Conservation (phyloP, 305 asterid species). For the Galium porrigens region DNA sequence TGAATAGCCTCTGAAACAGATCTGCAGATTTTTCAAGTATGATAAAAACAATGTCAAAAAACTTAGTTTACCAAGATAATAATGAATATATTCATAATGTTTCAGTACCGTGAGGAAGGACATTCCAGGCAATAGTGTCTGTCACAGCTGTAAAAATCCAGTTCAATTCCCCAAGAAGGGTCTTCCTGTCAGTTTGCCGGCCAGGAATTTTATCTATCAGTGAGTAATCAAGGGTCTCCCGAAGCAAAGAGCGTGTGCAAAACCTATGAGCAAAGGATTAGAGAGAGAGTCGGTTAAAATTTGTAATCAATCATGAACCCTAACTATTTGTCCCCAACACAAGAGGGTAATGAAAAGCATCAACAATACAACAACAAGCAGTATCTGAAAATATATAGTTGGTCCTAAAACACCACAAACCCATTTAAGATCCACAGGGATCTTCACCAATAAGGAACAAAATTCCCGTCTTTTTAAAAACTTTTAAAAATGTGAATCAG, state of each 20-base stretch:
- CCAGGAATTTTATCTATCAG: conserved; percentile 94
- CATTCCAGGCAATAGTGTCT: conserved; percentile 99
- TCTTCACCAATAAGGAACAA: neutral
- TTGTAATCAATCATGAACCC: neutral
- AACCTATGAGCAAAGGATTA: conserved; percentile 44
- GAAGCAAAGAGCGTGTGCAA: conserved; percentile 80
- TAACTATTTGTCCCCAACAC: neutral
- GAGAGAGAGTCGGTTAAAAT: neutral
- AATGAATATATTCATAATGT: conserved; percentile 4
- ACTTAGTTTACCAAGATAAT: neutral
- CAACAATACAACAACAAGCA: neutral
- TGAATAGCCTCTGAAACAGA: conserved; percentile 84
- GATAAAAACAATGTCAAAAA: conserved; percentile 17
- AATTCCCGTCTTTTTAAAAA: neutral
- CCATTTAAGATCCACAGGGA: neutral
- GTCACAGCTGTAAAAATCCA: conserved; percentile 99
- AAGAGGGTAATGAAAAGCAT: neutral
- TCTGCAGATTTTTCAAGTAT: conserved; percentile 35
- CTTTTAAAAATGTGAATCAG: neutral
- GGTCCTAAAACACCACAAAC: neutral
- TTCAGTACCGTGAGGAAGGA: conserved; percentile 84
- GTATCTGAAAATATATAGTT: neutral
- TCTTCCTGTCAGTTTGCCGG: conserved; percentile 97
- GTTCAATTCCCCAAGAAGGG: conserved; percentile 96
- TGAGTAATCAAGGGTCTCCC: conserved; percentile 70